These are phyloP conservation scores for Tetrahymena elliotti DNA, from an alignment of 73 alveolate genomes.

Conservation along the genomic window DNA sequence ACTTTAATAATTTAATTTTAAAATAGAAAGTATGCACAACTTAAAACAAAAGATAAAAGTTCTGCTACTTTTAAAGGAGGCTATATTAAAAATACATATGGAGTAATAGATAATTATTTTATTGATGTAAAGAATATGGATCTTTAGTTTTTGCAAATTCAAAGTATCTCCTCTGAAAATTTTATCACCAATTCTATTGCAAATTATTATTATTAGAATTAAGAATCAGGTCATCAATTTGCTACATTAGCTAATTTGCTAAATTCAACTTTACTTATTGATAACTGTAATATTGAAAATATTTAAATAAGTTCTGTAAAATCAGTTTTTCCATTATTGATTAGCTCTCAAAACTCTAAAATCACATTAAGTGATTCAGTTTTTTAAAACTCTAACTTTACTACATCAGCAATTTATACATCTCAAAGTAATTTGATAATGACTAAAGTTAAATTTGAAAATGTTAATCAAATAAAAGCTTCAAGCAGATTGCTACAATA, in stretches of 20 bases:
- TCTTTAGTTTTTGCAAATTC: not conserved
- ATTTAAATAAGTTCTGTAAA: not conserved
- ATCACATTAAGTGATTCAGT: not conserved
- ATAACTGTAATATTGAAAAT: not conserved
- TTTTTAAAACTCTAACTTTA: not conserved
- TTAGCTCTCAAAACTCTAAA: not conserved
- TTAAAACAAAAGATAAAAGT: not conserved
- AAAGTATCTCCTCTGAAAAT: not conserved
- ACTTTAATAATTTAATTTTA: not conserved
- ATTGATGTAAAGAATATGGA: not conserved
- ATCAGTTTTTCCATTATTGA: not conserved
- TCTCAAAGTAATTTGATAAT: not conserved
- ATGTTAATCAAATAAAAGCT: not conserved
- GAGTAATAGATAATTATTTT: not conserved
- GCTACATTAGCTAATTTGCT: not conserved
- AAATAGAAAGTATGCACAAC: not conserved
- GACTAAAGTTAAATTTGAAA: not conserved
- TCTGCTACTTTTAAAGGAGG: not conserved
- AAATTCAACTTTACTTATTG: not conserved
- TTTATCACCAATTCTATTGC: not conserved
- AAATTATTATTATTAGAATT: not conserved
- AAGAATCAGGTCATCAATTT: not conserved
- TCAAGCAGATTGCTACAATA: not conserved
- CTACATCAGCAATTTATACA: not conserved
- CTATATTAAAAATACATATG: not conserved